Evolutionary conservation across 176 grass and related monocot genomes (phyloP), one percentile per base, ranked within the genome.

Genomic region (Oryza meridionalis): DNA sequence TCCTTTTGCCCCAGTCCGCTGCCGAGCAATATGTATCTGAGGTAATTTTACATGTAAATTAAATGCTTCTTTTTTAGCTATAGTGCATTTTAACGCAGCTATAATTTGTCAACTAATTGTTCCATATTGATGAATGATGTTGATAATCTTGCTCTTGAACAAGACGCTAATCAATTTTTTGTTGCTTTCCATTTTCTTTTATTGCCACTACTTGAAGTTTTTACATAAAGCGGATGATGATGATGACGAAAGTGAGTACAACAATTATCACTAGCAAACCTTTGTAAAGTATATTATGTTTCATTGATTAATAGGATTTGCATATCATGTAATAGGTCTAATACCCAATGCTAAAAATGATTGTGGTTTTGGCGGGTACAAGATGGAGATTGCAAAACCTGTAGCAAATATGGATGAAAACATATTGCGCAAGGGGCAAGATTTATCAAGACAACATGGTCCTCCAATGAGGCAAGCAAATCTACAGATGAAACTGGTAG

Each of bases 181-280:
- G 40, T 17, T 84, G 6, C 13, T 83, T 33, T 77, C 14, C 26
- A 29, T 40, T 77, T 77, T 37, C 19, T 32, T 76, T 32, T 24
- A 77, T 69, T 10, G 0, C 11, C 45, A 10, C 19, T 17, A 11
- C 35, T 4, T 72, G 9, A 86, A 89, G 92, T 83, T 88, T 53
- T 83, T 92, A 49, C 65, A 86, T 62, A 83, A 49, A 51, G 88
- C 82, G 61, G 33, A 35, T 35, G 88, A 35, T 35, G 4, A 95
- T 71, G 88, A 88, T 4, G 80, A 90, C 13, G 77, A 76, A 88
- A 78, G 93, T 95, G 65, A 92, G 93, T 80, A 75, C 38, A 40
- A 40, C 27, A 68, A 72, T 2, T 7, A 77, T 31, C 29, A 31
- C 29, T 31, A 3, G 29, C 29, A 31, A 31, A 31, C 29, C 29